phyloP scores from a whole-genome alignment of 2,329 filamentous ascomycete species.

The Paraphoma sp. region DNA sequence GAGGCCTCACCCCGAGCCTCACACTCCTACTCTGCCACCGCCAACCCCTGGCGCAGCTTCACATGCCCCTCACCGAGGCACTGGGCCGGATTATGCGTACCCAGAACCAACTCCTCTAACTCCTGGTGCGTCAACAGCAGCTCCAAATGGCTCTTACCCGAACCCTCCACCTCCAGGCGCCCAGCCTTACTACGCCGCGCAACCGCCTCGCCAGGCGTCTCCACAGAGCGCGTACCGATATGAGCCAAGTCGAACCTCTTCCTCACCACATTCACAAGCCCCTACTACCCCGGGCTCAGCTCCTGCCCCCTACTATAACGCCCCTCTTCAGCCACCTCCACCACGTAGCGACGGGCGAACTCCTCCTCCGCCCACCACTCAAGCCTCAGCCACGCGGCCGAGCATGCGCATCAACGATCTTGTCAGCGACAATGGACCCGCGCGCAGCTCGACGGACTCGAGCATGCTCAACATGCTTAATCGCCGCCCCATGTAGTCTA shows the following conservation, averaged over 20 bases:
- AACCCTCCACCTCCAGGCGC: constrained; percentile 42
- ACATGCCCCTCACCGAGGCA: constrained; percentile 47
- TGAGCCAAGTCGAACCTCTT: constrained; percentile 50
- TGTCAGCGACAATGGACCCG: constrained; percentile 46
- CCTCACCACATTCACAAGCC: constrained; percentile 51
- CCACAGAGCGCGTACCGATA: constrained; percentile 52
- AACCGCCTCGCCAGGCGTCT: constrained; percentile 49
- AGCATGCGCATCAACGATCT: constrained; percentile 54
- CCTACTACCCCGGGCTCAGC: constrained; percentile 44
- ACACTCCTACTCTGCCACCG: constrained; percentile 58
- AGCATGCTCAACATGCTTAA: constrained; percentile 54
- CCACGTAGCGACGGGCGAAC: constrained; percentile 49
- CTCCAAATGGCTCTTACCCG: constrained; percentile 49
- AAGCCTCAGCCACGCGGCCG: constrained; percentile 38
- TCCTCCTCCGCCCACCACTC: constrained; percentile 40
- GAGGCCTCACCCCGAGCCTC: constrained; percentile 56
- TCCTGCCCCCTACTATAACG: constrained; percentile 39
- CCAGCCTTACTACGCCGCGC: constrained; percentile 50
- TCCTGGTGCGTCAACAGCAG: constrained; percentile 54
- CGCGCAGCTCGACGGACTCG: constrained; percentile 51
- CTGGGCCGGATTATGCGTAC: constrained; percentile 49
- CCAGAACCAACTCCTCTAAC: constrained; percentile 54
- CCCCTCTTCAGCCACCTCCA: constrained; percentile 44
- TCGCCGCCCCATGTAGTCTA: constrained; percentile 44
- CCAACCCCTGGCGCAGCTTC: constrained; percentile 54